Evolutionary conservation across 2,329 filamentous ascomycete species (phyloP).

Genomic region (Pleoardoris graminearum): DNA sequence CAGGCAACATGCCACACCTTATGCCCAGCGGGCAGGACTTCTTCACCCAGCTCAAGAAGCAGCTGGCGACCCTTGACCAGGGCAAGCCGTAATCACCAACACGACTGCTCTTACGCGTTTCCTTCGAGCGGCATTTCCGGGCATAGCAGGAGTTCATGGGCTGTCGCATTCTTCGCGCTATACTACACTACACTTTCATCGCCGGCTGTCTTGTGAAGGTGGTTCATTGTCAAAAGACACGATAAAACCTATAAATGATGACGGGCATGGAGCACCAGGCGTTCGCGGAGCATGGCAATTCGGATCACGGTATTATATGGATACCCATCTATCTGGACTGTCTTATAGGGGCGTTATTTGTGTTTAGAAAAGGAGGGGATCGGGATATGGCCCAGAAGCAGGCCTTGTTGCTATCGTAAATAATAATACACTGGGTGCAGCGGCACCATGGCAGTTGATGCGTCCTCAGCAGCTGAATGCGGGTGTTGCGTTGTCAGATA

Average conservation of each 20-base stretch:
- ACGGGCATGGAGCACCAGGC: conserved; percentile 25
- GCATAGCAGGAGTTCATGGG: conserved; percentile 42
- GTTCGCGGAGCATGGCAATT: conserved; percentile 29
- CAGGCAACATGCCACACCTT: conserved; percentile 44
- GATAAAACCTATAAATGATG: conserved; percentile 20
- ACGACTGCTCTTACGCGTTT: conserved; percentile 19
- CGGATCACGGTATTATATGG: conserved; percentile 17
- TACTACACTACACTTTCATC: conserved; percentile 6
- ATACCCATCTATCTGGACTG: conserved; percentile 34
- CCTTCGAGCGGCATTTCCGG: conserved; percentile 40
- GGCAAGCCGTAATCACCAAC: conserved; percentile 34
- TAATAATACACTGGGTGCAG: conserved; percentile 6
- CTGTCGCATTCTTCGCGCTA: conserved; percentile 20
- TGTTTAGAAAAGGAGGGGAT: conserved; percentile 7
- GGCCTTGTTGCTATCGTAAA: conserved; percentile 4
- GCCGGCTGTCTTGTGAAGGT: conserved; percentile 19
- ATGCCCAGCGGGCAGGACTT: conserved; percentile 52
- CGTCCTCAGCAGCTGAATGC: neutral
- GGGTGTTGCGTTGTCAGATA: neutral
- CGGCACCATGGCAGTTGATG: neutral
- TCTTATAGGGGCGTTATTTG: conserved; percentile 7
- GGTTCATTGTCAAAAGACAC: conserved; percentile 19
- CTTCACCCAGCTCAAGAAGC: conserved; percentile 52
- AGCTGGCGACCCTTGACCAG: conserved; percentile 47
- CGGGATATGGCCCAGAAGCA: neutral